Base-by-base conservation (phyloP, 768 basidiomycete species). In the Cystobasidiopsis lactophilus region DNA sequence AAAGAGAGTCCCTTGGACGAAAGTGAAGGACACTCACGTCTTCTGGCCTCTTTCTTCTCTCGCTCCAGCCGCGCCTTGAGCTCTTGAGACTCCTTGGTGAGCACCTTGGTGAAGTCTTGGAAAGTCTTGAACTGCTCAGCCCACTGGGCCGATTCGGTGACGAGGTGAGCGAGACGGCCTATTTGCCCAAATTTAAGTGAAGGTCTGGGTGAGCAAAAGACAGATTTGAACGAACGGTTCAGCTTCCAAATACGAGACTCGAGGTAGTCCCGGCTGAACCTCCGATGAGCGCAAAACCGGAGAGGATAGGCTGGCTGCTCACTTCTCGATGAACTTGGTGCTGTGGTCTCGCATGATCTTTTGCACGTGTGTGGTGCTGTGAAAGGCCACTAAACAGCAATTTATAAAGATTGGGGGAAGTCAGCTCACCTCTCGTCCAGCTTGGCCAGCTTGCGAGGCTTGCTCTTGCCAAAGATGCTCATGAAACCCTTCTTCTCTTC, bases 261-360 rank as follows among this genome's bases (percentile, higher is more conserved):
- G 37, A 54, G 24, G 38, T 72, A 68, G 66, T 91, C 35, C 76
- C 95, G 46, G 82, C 88, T 33, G n/a, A n/a, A n/a, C n/a, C n/a
- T n/a, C n/a, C n/a, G n/a, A n/a, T n/a, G n/a, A n/a, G n/a, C n/a
- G n/a, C n/a, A n/a, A n/a, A n/a, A n/a, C n/a, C n/a, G n/a, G n/a
- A n/a, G n/a, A n/a, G n/a, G n/a, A n/a, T n/a, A n/a, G n/a, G n/a
- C n/a, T n/a, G n/a, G n/a, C n/a, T n/a, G n/a, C n/a, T n/a, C n/a
- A n/a, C n/a, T n/a, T n/a, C 85, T 95, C 63, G 85, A 91, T 65
- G 83, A 91, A 56, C 72, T 77, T 61, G 82, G 86, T 69, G 85
- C 88, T 65, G 72, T 85, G 13, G 81, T 86, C 60, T 49, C 59
- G 46, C 5, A 57, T 43, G 39, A 62, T 46, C 3, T 19, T 27